Base-by-base conservation (phyloP, 768 basidiomycete species). In the Udeniomyces megalosporus region DNA sequence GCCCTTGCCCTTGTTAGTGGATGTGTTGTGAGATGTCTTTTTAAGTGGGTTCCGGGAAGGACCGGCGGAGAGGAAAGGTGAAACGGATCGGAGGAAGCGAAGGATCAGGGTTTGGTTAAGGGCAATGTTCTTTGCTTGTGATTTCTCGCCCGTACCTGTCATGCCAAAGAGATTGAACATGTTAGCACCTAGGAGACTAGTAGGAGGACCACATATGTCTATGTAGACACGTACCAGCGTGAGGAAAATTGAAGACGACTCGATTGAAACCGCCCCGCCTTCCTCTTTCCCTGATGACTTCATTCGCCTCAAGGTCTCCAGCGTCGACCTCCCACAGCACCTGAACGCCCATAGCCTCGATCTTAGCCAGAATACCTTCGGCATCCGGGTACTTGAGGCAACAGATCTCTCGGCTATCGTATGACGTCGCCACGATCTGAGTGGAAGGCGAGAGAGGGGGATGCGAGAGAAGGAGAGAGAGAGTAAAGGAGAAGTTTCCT, bases 231-330 rank as follows among this genome's bases (percentile, higher is more conserved):
- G 66, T 69, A 88, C 92, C 92, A 69, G 86, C 85, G 75, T 97
- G 93, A 62, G 93, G 93, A 71, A 96, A 97, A 72, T 97, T 95
- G 84, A 89, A 96, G 7, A 88, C 81, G 61, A 96, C 80, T 65
- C 80, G 81, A 73, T 63, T 89, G 84, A 80, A 85, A 86, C 59
- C 74, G 76, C 75, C 45, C 81, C 65, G 82, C n/a, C 24, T 45
- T 3, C 31, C 26, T 1, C 31, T 24, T 42, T 31, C 45, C 24
- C 55, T 85, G 50, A 92, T 72, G 6, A 72, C 70, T 6, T 78
- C 62, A 44, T 76, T 73, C 65, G 78, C 84, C 58, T 84, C 84
- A 35, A 97, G 73, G 60, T 76, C 79, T 7, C 84, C 85, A n/a
- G 84, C 93, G 71, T 97, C 93, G 22, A 95, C 79, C 7, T 78